Evolutionary conservation across 495 filamentous ascomycete genomes (phyloP).

Genomic region (Apodospora peruviana): DNA sequence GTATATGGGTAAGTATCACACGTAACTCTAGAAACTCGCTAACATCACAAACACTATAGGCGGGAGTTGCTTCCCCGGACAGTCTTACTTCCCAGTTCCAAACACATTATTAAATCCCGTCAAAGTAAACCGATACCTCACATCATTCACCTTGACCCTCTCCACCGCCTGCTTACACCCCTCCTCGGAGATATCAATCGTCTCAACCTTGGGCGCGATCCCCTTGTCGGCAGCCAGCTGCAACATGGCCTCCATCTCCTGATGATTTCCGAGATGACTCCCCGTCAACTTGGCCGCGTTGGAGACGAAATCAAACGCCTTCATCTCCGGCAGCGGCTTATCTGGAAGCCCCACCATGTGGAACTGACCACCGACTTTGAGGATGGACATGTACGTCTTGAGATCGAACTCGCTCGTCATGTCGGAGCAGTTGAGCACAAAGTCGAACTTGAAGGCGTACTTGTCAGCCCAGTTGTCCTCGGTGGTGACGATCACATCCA

Average conservation of each 20-base stretch:
- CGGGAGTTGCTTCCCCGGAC: no score
- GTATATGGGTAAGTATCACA: no score
- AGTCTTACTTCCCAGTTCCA: slow-evolving; percentile 14
- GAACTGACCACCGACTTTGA: slow-evolving; percentile 68
- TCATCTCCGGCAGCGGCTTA: slow-evolving; percentile 55
- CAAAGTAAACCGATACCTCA: slow-evolving; percentile 49
- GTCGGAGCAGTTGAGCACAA: slow-evolving; percentile 69
- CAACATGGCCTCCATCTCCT: slow-evolving; percentile 71
- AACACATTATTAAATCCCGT: slow-evolving; percentile 44
- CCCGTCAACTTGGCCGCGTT: slow-evolving; percentile 63
- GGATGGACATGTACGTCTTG: slow-evolving; percentile 56
- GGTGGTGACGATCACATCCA: slow-evolving; percentile 59
- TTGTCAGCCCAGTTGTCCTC: slow-evolving; percentile 59
- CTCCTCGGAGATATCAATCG: slow-evolving; percentile 60
- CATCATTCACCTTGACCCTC: slow-evolving; percentile 61
- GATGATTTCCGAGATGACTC: slow-evolving; percentile 64
- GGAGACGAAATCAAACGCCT: slow-evolving; percentile 54
- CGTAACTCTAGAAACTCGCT: no score
- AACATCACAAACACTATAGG: no score
- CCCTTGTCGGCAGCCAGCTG: slow-evolving; percentile 69
- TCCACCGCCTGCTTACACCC: slow-evolving; percentile 68
- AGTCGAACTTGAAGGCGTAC: slow-evolving; percentile 59
- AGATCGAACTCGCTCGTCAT: slow-evolving; percentile 63
- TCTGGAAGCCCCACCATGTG: slow-evolving; percentile 70
- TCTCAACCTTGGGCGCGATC: slow-evolving; percentile 66